Base-by-base conservation (phyloP, 2,329 filamentous ascomycete species). In the Arthrobotrys sphaeroides region DNA sequence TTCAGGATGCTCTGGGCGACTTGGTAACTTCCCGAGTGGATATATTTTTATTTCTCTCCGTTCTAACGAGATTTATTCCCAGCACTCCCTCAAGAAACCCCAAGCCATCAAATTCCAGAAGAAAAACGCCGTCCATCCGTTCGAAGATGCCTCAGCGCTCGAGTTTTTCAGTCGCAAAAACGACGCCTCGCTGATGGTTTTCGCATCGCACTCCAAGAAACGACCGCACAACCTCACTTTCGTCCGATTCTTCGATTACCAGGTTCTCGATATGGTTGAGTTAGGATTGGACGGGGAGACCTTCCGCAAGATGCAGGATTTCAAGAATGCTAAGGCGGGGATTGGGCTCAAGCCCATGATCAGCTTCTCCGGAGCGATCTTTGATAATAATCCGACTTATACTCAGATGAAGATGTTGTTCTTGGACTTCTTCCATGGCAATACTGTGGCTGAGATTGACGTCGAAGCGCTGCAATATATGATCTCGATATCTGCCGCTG, bases 101-200 rank as follows among this genome's bases (percentile, higher is more conserved):
- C 87, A 94, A 77, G 90, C 90, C 78, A 90, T 96, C 83, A 93
- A 94, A 79, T 97, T 99, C 85, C 92, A 89, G 84, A 99, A 98
- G 88, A 98, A 98, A 86, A 99, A 99, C 84, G 87, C 89, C 79
- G 91, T 97, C 80, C 93, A 95, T 83, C 95, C 95, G 1, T 99
- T 99, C 83, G 94, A 97, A 83, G 93, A 96, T 82, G 85, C 91
- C 78, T 86, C 90, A 26, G 94, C 91, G 62, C 88, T 98, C 78
- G 93, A 97, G 84, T 99, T 99, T 85, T 94, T 99, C 85, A 90
- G 91, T 77, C 90, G 94, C 82, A 99, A 98, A 86, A 99, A 99
- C 84, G 95, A 99, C 83, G 90, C 92, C 80, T 91, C 90, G 49
- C 85, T 97, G 53, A 87, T 97, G 78, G 87, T 95, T 78, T 96